These are phyloP conservation scores for Cyberlindnera nakhonratchasimensis DNA, from an alignment of 805 yeast species.

Conservation along the genomic window DNA sequence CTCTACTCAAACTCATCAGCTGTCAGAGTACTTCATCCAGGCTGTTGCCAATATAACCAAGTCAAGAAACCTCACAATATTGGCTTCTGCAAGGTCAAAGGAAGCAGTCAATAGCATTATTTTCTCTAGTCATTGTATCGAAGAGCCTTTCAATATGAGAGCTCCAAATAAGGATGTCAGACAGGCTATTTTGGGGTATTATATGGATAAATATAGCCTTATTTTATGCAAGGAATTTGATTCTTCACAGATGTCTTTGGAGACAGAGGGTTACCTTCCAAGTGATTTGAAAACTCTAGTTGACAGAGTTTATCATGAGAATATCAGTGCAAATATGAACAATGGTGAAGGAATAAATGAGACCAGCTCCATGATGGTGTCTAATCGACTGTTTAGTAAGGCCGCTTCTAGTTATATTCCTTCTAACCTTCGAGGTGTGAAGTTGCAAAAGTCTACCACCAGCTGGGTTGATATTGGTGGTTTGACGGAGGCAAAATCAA, in stretches of 20 bases:
- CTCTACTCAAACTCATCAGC: constrained; percentile 56
- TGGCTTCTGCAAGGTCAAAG: constrained; percentile 62
- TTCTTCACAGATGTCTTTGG: constrained; percentile 51
- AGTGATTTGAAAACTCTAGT: constrained; percentile 69
- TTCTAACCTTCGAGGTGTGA: constrained; percentile 80
- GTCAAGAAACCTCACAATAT: constrained; percentile 46
- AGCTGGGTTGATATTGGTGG: constrained; percentile 94
- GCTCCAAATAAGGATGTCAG: constrained; percentile 71
- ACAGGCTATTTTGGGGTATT: constrained; percentile 37
- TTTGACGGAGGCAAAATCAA: constrained; percentile 64
- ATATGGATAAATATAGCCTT: constrained; percentile 26
- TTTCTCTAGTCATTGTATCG: constrained; percentile 67
- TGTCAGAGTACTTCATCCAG: constrained; percentile 57
- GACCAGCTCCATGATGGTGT: constrained; percentile 9
- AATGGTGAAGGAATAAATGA: neutral
- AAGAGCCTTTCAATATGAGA: constrained; percentile 52
- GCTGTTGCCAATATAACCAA: constrained; percentile 38
- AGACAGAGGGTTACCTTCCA: constrained; percentile 88
- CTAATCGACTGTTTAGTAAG: constrained; percentile 42
- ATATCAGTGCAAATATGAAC: constrained; percentile 19
- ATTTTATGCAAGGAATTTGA: constrained; percentile 40
- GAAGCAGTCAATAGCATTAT: constrained; percentile 60
- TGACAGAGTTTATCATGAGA: constrained; percentile 64
- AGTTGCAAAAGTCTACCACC: constrained; percentile 68
- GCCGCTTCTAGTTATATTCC: constrained; percentile 75